These are phyloP conservation scores for Hyaloraphidium curvatum DNA, from an alignment of 192 early-diverging fungal genomes.

Conservation along the genomic window DNA sequence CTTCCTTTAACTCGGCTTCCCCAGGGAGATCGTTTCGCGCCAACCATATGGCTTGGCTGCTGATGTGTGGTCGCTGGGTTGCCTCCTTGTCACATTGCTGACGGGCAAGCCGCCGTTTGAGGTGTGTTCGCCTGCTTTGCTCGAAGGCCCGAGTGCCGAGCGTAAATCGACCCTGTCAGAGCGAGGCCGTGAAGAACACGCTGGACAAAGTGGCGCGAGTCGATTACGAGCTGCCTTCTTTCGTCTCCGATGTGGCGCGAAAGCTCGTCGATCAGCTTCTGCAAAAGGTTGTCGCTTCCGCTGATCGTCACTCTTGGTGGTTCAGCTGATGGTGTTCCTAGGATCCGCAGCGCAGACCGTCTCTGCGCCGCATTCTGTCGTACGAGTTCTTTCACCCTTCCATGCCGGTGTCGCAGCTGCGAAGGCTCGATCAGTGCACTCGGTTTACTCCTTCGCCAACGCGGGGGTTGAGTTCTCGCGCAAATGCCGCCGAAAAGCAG, in stretches of 20 bases:
- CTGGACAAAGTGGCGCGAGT: slow-evolving; percentile 30
- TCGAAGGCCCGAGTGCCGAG: background rate
- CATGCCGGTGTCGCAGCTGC: slow-evolving; percentile 10
- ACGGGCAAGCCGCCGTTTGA: slow-evolving; percentile 54
- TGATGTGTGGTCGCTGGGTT: slow-evolving; percentile 63
- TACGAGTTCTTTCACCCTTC: slow-evolving; percentile 33
- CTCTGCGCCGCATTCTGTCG: slow-evolving; percentile 21
- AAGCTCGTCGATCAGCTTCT: slow-evolving; percentile 34
- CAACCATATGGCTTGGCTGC: slow-evolving; percentile 48
- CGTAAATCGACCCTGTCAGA: slow-evolving; percentile 11
- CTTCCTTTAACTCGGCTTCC: background rate
- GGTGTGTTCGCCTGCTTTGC: slow-evolving; percentile 8
- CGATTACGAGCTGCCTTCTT: slow-evolving; percentile 31
- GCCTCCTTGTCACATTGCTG: slow-evolving; percentile 49
- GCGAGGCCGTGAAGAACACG: slow-evolving; percentile 24
- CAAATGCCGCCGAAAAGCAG: no score
- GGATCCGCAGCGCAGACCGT: slow-evolving; percentile 31
- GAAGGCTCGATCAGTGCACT: no score
- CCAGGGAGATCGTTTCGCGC: slow-evolving; percentile 44
- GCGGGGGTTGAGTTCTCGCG: no score
- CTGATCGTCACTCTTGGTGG: background rate
- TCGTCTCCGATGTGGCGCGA: slow-evolving; percentile 26
- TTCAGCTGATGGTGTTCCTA: no score
- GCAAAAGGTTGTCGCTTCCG: slow-evolving; percentile 16
- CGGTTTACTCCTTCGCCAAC: no score